phyloP scores from a whole-genome alignment of 2,329 filamentous ascomycete genomes.

The Diaporthe sp. region DNA sequence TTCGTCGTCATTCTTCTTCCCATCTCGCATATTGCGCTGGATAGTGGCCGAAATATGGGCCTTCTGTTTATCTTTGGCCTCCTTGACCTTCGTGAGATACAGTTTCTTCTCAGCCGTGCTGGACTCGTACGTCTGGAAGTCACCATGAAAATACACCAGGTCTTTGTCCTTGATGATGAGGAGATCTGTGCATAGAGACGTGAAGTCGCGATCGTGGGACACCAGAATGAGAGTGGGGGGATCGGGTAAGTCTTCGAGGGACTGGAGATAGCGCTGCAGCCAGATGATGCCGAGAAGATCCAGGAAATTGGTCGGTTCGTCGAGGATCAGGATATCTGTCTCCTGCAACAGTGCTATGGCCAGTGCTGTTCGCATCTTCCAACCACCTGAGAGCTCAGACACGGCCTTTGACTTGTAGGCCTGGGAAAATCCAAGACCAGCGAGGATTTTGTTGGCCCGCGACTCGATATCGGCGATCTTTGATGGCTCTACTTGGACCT shows the following conservation, averaged over 20 bases:
- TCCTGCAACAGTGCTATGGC: constrained; percentile 78
- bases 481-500: constrained; percentile 76
- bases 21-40: constrained; percentile 79
- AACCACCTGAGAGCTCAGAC: constrained; percentile 80
- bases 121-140: constrained; percentile 78
- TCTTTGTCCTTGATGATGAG: constrained; percentile 80
- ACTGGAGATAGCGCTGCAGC: constrained; percentile 80
- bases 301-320: constrained; percentile 90
- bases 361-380: constrained; percentile 78
- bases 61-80: constrained; percentile 84
- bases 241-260: constrained; percentile 63
- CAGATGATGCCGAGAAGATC: constrained; percentile 88
- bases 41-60: constrained; percentile 86
- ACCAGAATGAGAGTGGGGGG: constrained; percentile 81
- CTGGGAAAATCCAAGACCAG: constrained; percentile 80
- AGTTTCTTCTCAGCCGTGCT: constrained; percentile 76
- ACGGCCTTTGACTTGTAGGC: constrained; percentile 71
- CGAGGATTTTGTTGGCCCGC: constrained; percentile 75
- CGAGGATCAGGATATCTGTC: constrained; percentile 83
- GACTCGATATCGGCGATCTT: constrained; percentile 74
- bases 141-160: constrained; percentile 81
- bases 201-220: constrained; percentile 87
- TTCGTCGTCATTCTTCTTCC: constrained; percentile 83
- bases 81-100: constrained; percentile 81
- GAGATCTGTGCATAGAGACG: constrained; percentile 82